Conservation (phyloP, 441 rosid genomes). For the Adansonia gregorii region DNA sequence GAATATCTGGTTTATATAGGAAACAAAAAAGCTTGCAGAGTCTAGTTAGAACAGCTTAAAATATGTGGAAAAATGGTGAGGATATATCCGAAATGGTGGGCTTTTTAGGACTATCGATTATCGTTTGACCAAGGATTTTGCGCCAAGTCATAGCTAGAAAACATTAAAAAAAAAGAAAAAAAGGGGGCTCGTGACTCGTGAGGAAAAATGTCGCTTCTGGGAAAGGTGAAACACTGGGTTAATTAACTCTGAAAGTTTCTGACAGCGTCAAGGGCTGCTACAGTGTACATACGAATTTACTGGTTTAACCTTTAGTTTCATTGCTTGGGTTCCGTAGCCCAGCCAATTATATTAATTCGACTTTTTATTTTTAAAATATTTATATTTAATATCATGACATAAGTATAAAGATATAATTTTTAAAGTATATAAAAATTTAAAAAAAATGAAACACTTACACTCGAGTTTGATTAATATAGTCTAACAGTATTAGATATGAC, state of each 20-base stretch:
- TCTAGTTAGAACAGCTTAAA: not conserved
- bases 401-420: too few species aligned
- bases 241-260: not conserved
- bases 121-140: constrained; percentile 42
- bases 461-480: too few species aligned
- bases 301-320: not conserved
- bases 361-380: too few species aligned
- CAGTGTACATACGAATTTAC: not conserved
- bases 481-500: too few species aligned
- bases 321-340: not conserved
- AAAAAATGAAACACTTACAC: too few species aligned
- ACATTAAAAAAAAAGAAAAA: too few species aligned
- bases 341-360: too few species aligned
- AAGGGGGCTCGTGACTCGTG: not conserved
- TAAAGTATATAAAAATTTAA: too few species aligned
- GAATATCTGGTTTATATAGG: constrained; percentile 27
- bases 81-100: not conserved
- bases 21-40: not conserved
- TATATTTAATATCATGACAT: too few species aligned
- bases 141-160: constrained; percentile 20
- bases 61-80: not conserved
- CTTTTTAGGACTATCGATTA: not conserved
- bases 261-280: constrained; percentile 17
- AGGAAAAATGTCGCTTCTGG: constrained; percentile 18
- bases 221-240: constrained; percentile 1